These are phyloP conservation scores for Penicillium paxilli DNA, from an alignment of 495 filamentous ascomycete genomes.

Conservation along the genomic window DNA sequence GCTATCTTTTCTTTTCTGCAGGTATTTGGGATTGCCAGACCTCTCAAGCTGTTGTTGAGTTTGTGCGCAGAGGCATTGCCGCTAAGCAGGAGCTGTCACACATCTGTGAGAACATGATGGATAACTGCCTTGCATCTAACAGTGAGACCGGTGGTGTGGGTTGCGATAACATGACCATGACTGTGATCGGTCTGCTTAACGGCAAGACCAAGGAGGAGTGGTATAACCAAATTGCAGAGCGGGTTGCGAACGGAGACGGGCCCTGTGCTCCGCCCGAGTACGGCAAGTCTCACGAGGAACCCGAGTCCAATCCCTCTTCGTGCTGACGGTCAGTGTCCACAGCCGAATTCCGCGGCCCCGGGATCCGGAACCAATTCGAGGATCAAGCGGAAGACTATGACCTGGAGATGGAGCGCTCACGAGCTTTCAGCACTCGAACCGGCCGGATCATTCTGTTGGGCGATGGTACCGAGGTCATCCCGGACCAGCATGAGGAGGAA, in stretches of 20 bases:
- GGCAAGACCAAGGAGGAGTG: conserved; percentile 95
- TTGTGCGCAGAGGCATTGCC: conserved; percentile 91
- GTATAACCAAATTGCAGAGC: conserved; percentile 91
- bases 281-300: conserved; percentile 72
- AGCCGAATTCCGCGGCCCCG: conserved; percentile 96
- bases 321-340: conserved; percentile 51
- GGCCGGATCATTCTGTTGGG: conserved; percentile 91
- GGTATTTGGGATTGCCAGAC: conserved; percentile 99
- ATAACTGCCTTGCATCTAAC: conserved; percentile 96
- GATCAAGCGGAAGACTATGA: conserved; percentile 94
- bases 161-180: conserved; percentile 99
- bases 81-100: conserved; percentile 89
- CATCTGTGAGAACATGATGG: conserved; percentile 99
- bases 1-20: conserved; percentile 47
- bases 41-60: conserved; percentile 95
- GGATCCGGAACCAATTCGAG: conserved; percentile 80
- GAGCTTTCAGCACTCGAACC: conserved; percentile 61
- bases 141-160: conserved; percentile 97
- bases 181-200: conserved; percentile 81
- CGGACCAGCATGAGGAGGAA: conserved; percentile 82
- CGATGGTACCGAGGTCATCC: conserved; percentile 86
- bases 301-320: conserved; percentile 41
- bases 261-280: conserved; percentile 99
- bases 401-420: conserved; percentile 67
- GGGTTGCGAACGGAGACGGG: conserved; percentile 95